Conservation (phyloP, 1,284 basidiomycete species). For the Amylostereum chailletii region DNA sequence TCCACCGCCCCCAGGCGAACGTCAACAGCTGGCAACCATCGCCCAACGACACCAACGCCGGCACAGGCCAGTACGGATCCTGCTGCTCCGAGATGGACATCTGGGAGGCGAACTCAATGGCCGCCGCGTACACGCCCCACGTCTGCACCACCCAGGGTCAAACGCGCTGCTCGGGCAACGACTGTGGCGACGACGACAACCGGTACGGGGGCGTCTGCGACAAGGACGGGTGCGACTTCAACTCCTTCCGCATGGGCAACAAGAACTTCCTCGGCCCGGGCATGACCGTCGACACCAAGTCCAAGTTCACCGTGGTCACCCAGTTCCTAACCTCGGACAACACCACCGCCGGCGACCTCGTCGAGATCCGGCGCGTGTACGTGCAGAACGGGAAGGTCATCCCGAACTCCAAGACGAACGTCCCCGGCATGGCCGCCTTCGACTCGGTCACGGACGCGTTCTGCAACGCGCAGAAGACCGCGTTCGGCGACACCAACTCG, state of each 20-base stretch:
- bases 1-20: slow-evolving; percentile 22
- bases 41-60: slow-evolving; percentile 23
- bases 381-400: slow-evolving; percentile 42
- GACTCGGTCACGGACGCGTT: slow-evolving; percentile 29
- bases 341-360: slow-evolving; percentile 34
- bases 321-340: slow-evolving; percentile 43
- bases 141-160: slow-evolving; percentile 32
- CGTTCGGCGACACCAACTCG: slow-evolving; percentile 31
- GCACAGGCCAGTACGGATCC: slow-evolving; percentile 33
- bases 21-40: slow-evolving; percentile 22
- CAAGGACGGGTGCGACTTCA: slow-evolving; percentile 48
- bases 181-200: slow-evolving; percentile 21
- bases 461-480: slow-evolving; percentile 28
- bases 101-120: slow-evolving; percentile 47
- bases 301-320: slow-evolving; percentile 44
- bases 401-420: slow-evolving; percentile 36
- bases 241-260: slow-evolving; percentile 47
- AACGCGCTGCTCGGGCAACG: slow-evolving; percentile 27
- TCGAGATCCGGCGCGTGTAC: slow-evolving; percentile 45
- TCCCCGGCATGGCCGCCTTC: slow-evolving; percentile 29
- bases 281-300: slow-evolving; percentile 33
- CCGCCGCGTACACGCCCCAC: slow-evolving; percentile 44
- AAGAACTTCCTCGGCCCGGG: slow-evolving; percentile 38
- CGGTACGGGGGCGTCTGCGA: slow-evolving; percentile 35
- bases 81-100: slow-evolving; percentile 54